Evolutionary conservation across 2,329 filamentous ascomycete species (phyloP).

Genomic region (Paramyrothecium roridum): DNA sequence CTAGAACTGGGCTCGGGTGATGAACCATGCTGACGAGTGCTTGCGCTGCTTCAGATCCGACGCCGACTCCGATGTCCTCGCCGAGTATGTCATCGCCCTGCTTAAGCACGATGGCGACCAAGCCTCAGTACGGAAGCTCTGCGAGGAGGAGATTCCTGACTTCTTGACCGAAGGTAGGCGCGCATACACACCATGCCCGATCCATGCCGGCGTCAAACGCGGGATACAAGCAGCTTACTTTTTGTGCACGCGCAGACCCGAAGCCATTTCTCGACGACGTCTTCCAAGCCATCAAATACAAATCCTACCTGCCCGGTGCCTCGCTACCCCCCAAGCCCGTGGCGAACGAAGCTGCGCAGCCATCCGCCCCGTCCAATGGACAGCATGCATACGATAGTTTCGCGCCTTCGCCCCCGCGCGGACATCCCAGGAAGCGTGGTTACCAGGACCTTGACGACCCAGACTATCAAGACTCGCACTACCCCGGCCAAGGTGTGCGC

Average conservation of each 20-base stretch:
- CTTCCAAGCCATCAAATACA: slow-evolving; percentile 61
- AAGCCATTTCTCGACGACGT: slow-evolving; percentile 66
- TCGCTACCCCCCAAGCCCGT: slow-evolving; percentile 32
- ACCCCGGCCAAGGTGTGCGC: slow-evolving; percentile 31
- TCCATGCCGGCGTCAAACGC: neutral
- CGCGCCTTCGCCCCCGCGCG: neutral
- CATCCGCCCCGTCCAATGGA: neutral
- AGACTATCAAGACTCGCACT: slow-evolving; percentile 18
- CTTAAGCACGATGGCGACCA: slow-evolving; percentile 66
- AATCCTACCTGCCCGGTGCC: slow-evolving; percentile 57
- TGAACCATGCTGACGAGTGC: too few relatives aligned
- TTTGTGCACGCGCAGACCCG: slow-evolving; percentile 20
- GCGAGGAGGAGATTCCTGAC: slow-evolving; percentile 69
- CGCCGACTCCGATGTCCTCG: slow-evolving; percentile 76
- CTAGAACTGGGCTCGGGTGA: too few relatives aligned
- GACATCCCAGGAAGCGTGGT: slow-evolving; percentile 27
- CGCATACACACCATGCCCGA: neutral
- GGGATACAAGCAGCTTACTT: slow-evolving; percentile 7
- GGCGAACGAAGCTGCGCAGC: slow-evolving; percentile 8
- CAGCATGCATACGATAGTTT: neutral
- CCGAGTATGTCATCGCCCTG: slow-evolving; percentile 80
- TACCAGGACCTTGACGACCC: slow-evolving; percentile 26
- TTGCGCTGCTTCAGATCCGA: slow-evolving; percentile 56
- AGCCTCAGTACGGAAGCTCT: slow-evolving; percentile 63
- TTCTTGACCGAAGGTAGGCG: slow-evolving; percentile 64